These are phyloP conservation scores for Vaccinium darrowii DNA, from an alignment of 148 eudicot genomes.

Conservation along the genomic window DNA sequence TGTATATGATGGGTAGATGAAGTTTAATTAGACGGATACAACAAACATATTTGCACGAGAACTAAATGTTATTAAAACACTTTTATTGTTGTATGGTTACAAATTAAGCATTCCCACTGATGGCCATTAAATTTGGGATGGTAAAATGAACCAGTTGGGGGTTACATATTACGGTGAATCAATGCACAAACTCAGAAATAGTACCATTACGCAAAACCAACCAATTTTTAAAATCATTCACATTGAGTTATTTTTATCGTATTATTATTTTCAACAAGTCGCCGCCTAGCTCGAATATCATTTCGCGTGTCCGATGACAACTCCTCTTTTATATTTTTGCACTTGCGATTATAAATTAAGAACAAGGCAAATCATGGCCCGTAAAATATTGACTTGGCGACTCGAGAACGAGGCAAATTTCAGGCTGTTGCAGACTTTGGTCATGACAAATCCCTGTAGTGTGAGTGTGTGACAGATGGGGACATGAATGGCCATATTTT, in stretches of 20 bases:
- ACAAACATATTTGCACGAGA: neutral
- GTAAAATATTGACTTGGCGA: neutral
- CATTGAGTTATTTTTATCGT: neutral
- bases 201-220: neutral
- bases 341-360: neutral
- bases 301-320: neutral
- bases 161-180: neutral
- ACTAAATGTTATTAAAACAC: neutral
- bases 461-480: neutral
- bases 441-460: neutral
- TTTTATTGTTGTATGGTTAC: conserved; percentile 3
- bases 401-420: neutral
- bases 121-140: neutral
- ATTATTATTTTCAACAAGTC: neutral
- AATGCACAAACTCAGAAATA: neutral
- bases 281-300: too few relatives aligned
- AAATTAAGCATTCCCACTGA: neutral
- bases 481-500: neutral
- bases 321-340: too few relatives aligned
- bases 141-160: neutral
- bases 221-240: neutral
- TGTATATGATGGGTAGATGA: conserved; percentile 1
- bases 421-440: neutral
- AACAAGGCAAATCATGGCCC: neutral
- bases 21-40: conserved; percentile 1